Evolutionary conservation across 2,329 filamentous ascomycete species (phyloP).

Genomic region (Raffaelea deltoideospora): DNA sequence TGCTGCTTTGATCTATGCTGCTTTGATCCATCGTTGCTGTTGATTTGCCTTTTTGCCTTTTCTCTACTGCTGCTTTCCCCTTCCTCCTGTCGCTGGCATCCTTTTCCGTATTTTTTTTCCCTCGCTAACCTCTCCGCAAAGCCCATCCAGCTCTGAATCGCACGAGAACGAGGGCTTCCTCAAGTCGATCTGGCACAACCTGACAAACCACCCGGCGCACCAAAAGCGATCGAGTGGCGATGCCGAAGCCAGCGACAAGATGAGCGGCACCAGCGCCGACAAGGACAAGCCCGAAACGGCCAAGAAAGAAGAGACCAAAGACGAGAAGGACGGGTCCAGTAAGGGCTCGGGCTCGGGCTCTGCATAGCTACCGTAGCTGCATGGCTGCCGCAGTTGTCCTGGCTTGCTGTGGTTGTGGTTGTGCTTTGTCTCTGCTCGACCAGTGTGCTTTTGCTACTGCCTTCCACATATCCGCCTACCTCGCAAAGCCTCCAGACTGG

Average conservation of each 20-base stretch:
- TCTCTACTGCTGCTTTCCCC: background rate
- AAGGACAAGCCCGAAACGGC: background rate
- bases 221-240: constrained; percentile 19
- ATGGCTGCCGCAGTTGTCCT: too few species aligned
- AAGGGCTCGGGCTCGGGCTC: constrained; percentile 20
- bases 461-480: too few species aligned
- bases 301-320: constrained; percentile 5
- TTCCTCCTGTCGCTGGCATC: background rate
- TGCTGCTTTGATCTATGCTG: too few species aligned
- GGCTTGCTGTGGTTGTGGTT: too few species aligned
- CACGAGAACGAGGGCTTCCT: constrained; percentile 81
- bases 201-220: constrained; percentile 61
- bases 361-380: too few species aligned
- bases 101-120: background rate
- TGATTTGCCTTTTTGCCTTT: background rate
- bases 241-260: constrained; percentile 4
- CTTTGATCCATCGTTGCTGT: too few species aligned
- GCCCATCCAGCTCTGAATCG: constrained; percentile 20
- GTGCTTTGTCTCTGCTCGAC: too few species aligned
- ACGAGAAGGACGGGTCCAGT: constrained; percentile 12
- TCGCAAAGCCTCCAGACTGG: too few species aligned
- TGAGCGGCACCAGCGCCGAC: background rate
- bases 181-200: constrained; percentile 82
- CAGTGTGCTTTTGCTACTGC: too few species aligned
- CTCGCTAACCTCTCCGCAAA: background rate